phyloP scores from a whole-genome alignment of 2,329 filamentous ascomycete species.

The Canariomyces notabilis region DNA sequence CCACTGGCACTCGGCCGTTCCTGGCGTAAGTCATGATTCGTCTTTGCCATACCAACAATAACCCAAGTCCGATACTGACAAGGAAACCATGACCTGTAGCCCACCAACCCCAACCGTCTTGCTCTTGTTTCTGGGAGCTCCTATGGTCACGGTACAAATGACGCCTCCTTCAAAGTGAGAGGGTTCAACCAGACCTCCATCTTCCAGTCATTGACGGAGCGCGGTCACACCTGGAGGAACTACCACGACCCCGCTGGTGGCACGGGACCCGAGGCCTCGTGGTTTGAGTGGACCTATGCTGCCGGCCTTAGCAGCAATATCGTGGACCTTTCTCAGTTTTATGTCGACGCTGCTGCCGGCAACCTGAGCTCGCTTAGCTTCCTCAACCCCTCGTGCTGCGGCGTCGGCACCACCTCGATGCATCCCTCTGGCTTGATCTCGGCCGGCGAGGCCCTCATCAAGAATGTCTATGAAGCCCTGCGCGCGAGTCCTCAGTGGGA shows the following conservation, averaged over 20 bases:
- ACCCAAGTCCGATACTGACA: too few relatives aligned
- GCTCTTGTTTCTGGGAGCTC: constrained; percentile 30
- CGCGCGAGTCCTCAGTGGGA: constrained; percentile 42
- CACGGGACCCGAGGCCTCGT: constrained; percentile 37
- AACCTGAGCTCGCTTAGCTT: constrained; percentile 41
- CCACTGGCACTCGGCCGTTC: constrained; percentile 40
- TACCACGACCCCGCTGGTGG: constrained; percentile 39
- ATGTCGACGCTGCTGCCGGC: constrained; percentile 39
- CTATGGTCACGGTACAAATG: constrained; percentile 29
- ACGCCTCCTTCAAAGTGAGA: constrained; percentile 25
- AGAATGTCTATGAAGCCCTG: constrained; percentile 41
- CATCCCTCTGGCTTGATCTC: constrained; percentile 41
- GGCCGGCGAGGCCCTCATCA: constrained; percentile 40
- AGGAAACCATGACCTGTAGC: too few relatives aligned
- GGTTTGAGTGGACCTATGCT: constrained; percentile 38
- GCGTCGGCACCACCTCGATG: constrained; percentile 38
- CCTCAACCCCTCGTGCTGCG: constrained; percentile 47
- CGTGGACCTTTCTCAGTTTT: constrained; percentile 38
- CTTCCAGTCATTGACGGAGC: constrained; percentile 39
- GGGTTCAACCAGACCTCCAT: constrained; percentile 31
- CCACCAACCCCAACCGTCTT: constrained; percentile 39
- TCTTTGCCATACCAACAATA: background rate
- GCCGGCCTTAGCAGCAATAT: constrained; percentile 32
- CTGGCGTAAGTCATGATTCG: constrained; percentile 37
- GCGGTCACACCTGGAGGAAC: constrained; percentile 40